These are phyloP conservation scores for Scenedesmus sp. DNA, from an alignment of 163 green algal species.

Conservation along the genomic window DNA sequence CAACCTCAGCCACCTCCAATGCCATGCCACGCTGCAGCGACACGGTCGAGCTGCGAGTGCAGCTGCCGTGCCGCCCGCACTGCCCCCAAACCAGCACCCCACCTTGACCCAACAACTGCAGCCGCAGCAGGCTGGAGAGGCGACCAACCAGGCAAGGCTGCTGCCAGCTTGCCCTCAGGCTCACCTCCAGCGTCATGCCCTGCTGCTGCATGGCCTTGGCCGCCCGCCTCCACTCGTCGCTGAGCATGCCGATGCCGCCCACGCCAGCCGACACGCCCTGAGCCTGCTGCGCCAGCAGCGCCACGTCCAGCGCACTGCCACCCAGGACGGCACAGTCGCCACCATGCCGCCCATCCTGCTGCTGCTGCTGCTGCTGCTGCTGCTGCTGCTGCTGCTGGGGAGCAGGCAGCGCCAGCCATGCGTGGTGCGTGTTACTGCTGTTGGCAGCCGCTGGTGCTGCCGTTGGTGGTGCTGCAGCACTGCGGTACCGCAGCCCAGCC, in stretches of 20 bases:
- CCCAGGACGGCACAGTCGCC: neutral
- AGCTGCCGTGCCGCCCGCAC: no score
- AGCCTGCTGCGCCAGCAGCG: neutral
- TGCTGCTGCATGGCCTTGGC: neutral
- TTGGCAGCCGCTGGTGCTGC: neutral
- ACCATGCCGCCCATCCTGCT: neutral
- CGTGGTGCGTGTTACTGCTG: neutral
- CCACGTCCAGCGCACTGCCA: neutral
- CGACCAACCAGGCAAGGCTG: no score
- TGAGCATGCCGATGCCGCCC: conserved; percentile 6
- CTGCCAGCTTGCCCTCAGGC: no score
- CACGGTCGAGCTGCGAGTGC: no score
- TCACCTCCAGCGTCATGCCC: conserved; percentile 21
- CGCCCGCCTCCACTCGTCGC: conserved; percentile 31
- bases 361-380: neutral
- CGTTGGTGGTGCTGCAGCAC: neutral
- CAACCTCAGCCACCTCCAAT: no score
- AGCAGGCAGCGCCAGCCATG: neutral
- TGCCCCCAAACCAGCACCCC: no score
- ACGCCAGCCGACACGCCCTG: neutral
- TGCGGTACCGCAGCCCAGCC: neutral
- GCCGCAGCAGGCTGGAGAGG: no score
- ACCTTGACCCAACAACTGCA: no score
- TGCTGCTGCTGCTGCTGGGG: neutral
- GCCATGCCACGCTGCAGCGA: no score